Conservation (phyloP, 371 early-diverging fungal genomes). For the Apophysomyces sp. region DNA sequence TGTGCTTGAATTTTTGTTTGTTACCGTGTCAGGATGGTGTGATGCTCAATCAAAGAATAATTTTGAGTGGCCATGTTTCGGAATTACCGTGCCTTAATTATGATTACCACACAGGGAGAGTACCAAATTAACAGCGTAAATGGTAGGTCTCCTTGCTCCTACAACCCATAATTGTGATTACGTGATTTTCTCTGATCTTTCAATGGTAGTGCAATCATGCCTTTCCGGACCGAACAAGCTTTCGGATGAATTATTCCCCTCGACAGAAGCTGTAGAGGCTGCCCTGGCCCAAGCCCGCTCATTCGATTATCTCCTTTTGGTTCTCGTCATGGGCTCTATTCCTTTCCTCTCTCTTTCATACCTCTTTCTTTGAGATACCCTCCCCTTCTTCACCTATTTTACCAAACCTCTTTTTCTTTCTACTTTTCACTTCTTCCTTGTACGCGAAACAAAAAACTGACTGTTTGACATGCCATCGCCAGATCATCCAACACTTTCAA, state of each 20-base stretch:
- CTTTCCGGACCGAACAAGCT: too few relatives aligned
- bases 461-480: neutral
- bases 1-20: too few relatives aligned
- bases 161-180: too few relatives aligned
- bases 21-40: too few relatives aligned
- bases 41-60: too few relatives aligned
- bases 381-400: neutral
- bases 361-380: constrained; percentile 1
- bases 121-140: too few relatives aligned
- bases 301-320: neutral
- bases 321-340: constrained; percentile 2
- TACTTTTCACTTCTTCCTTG: neutral
- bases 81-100: too few relatives aligned
- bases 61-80: too few relatives aligned
- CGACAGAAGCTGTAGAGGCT: neutral
- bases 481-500: constrained; percentile 1
- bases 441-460: neutral
- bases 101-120: too few relatives aligned
- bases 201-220: too few relatives aligned
- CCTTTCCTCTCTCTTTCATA: neutral
- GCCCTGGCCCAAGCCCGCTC: neutral
- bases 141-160: too few relatives aligned
- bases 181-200: too few relatives aligned
- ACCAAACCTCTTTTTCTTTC: neutral
- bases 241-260: neutral